Base-by-base conservation (phyloP, 2,329 filamentous ascomycete species). In the Pseudonectria foliicola region DNA sequence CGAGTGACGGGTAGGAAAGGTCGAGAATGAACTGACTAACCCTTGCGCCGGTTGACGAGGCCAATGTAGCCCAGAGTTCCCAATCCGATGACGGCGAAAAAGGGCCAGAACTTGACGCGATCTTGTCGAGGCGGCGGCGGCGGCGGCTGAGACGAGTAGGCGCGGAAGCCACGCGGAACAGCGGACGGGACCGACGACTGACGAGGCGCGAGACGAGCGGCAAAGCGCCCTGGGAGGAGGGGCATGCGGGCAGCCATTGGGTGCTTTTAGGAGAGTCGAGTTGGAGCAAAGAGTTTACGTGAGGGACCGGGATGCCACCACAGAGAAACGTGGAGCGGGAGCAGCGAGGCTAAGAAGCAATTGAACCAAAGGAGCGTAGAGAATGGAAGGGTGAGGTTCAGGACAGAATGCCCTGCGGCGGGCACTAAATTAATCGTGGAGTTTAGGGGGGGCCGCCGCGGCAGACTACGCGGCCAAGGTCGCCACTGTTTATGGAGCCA, bases 81-180 rank as follows among this genome's bases (percentile, higher is more conserved):
- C 12, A 68, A 44, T 23, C 57, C 65, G 43, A 75, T 66, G 44
- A 77, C 59, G 33, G 60, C 55, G 29, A 71, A n/a, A 44, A 77
- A 76, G 3, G 73, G 73, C 71, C 71, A 75, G 54, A 77, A 75
- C 57, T 75, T 75, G 62, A 76, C 53, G 29, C 48, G 54, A 34
- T 51, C 58, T 28, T 52, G 48, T 29, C 58, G 55, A 21, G 18
- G 18, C 13, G 54, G 55, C 25, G 61, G 62, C n/a, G n/a, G n/a
- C n/a, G 18, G 8, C 8, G 61, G 61, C 27, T 62, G 51, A 11
- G 64, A 61, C 34, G 66, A 69, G 44, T 68, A 78, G 59, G 48
- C 37, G 33, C 60, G 55, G 33, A 44, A 46, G 27, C 49, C 41
- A 13, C 33, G 42, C 32, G 44, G 37, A 34, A 48, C 45, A 35